Conservation (phyloP, 2,329 filamentous ascomycete species). For the Colletotrichum viniferum region DNA sequence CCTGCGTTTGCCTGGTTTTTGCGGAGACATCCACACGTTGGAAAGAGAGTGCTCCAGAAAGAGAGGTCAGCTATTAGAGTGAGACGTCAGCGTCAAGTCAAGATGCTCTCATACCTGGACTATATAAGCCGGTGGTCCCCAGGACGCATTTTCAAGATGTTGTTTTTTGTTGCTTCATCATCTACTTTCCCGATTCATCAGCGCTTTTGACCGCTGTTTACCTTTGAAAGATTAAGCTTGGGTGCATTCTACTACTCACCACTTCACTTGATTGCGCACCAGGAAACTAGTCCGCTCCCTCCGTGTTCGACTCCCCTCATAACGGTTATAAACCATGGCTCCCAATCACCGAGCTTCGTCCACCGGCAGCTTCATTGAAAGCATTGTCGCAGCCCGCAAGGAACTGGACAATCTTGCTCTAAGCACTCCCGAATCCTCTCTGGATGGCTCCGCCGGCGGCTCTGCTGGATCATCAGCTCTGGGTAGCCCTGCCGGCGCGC, state of each 20-base stretch:
- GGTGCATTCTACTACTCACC: background rate
- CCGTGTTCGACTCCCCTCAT: background rate
- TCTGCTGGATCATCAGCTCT: constrained; percentile 37
- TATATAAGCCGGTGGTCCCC: constrained; percentile 9
- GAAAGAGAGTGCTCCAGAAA: background rate
- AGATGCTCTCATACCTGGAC: constrained; percentile 2
- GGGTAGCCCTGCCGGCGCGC: constrained; percentile 36
- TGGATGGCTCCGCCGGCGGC: constrained; percentile 24
- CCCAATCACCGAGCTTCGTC: constrained; percentile 22
- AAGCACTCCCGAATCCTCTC: constrained; percentile 38
- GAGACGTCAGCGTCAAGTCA: constrained; percentile 19
- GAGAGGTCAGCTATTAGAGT: background rate
- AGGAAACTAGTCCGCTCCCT: background rate
- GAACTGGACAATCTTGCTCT: constrained; percentile 30
- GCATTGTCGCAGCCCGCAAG: constrained; percentile 32
- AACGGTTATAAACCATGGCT: background rate
- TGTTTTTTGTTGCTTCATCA: background rate
- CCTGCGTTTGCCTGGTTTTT: constrained; percentile 24
- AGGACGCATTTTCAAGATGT: background rate
- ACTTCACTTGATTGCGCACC: background rate
- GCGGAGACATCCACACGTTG: constrained; percentile 13
- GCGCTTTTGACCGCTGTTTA: background rate
- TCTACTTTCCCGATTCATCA: background rate
- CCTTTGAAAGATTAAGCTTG: background rate
- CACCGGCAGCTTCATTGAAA: constrained; percentile 31